phyloP scores from a whole-genome alignment of 495 filamentous ascomycete genomes.

The Tuber indicum region DNA sequence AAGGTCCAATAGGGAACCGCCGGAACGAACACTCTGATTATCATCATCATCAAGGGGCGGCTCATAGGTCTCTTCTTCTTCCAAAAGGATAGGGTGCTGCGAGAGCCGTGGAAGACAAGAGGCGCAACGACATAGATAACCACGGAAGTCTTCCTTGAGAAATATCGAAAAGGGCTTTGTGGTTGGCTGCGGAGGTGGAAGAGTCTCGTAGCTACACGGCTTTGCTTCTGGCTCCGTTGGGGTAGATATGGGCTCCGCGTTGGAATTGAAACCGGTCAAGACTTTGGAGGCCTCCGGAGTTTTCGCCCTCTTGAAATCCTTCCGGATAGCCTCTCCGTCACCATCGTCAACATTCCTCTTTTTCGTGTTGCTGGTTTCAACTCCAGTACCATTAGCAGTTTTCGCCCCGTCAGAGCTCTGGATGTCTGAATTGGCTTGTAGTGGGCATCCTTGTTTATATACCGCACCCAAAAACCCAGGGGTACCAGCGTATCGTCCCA shows the following conservation, averaged over 20 bases:
- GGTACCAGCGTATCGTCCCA: conserved; percentile 80
- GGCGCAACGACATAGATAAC: conserved; percentile 67
- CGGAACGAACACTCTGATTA: conserved; percentile 51
- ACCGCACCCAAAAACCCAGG: conserved; percentile 71
- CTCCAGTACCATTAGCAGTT: background rate
- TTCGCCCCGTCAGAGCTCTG: conserved; percentile 7
- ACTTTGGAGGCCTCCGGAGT: conserved; percentile 43
- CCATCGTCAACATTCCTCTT: conserved; percentile 73
- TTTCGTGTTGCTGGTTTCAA: conserved; percentile 45
- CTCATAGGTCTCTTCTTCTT: conserved; percentile 89
- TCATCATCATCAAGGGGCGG: conserved; percentile 68
- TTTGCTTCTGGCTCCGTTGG: conserved; percentile 28
- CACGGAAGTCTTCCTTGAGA: conserved; percentile 66
- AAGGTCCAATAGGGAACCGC: conserved; percentile 73
- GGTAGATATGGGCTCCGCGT: conserved; percentile 17
- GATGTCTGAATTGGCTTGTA: conserved; percentile 7
- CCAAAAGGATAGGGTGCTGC: conserved; percentile 68
- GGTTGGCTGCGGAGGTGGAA: conserved; percentile 51
- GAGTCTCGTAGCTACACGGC: conserved; percentile 45
- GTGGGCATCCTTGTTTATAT: conserved; percentile 32
- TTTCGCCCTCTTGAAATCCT: conserved; percentile 57
- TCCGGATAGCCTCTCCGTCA: conserved; percentile 43
- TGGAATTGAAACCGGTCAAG: conserved; percentile 11
- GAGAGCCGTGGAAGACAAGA: conserved; percentile 67
- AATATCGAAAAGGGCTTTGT: conserved; percentile 67